Percentiles rank a stretch among this genome's conserved stretches.
Evolutionary conservation across 768 basidiomycete genomes (phyloP).

Genomic region (Tylopilus felleus): DNA sequence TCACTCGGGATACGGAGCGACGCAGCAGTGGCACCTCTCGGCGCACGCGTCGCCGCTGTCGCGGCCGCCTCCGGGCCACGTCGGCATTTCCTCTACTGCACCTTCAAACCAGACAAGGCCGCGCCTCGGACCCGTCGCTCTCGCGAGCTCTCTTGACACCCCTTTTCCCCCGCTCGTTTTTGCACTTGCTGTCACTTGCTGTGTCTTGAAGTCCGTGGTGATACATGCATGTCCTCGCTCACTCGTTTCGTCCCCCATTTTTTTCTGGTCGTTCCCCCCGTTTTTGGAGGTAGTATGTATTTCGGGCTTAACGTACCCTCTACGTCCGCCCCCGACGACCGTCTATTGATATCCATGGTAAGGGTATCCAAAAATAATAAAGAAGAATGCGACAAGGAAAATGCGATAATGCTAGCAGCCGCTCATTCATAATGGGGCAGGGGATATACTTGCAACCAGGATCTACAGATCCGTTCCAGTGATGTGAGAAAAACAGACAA

Average conservation of each 20-base stretch:
- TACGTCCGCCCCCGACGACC: conserved; percentile 10
- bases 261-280: neutral
- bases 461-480: neutral
- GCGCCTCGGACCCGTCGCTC: conserved; percentile 44
- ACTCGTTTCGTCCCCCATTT: neutral
- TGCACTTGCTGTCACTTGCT: neutral
- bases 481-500: neutral
- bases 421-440: neutral
- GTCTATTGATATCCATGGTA: neutral
- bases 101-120: conserved; percentile 58
- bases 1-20: conserved; percentile 77
- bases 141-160: conserved; percentile 29
- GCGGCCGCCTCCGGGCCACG: conserved; percentile 70
- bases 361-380: conserved; percentile 16
- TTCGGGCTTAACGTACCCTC: conserved; percentile 13
- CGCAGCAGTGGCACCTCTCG: conserved; percentile 55
- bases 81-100: conserved; percentile 82
- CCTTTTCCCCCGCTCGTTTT: too few species aligned
- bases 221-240: neutral
- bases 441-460: neutral
- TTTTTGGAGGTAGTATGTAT: conserved; percentile 16
- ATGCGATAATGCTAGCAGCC: neutral
- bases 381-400: neutral
- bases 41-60: conserved; percentile 61
- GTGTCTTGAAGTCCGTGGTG: neutral